phyloP scores from a whole-genome alignment of 768 basidiomycete genomes.

The Kwoniella sp. region DNA sequence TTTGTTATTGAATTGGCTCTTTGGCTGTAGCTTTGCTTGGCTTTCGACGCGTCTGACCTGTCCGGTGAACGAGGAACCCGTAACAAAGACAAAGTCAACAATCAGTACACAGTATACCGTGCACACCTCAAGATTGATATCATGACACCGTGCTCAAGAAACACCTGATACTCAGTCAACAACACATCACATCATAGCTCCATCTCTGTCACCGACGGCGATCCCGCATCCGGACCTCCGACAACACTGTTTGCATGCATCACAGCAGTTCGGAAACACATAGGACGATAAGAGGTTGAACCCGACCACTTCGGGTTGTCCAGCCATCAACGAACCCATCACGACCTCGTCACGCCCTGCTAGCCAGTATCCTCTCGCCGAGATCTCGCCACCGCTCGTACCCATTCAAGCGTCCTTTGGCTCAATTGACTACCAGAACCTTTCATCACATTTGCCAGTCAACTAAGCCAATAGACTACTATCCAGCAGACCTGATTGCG shows the following conservation, averaged over 20 bases:
- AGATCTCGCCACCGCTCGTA: background rate
- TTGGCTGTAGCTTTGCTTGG: background rate
- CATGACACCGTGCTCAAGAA: background rate
- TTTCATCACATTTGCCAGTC: background rate
- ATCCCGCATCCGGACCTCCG: background rate
- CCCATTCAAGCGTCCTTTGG: background rate
- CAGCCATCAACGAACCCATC: slow-evolving; percentile 2
- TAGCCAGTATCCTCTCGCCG: background rate
- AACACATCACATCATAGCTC: background rate
- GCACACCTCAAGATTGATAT: background rate
- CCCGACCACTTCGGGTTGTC: background rate
- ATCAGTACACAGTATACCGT: slow-evolving; percentile 4
- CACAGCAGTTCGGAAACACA: background rate
- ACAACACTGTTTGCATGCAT: background rate
- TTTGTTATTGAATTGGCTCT: background rate
- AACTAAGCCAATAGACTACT: background rate
- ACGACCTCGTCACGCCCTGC: slow-evolving; percentile 2
- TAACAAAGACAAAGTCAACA: slow-evolving; percentile 12
- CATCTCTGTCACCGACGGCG: no score
- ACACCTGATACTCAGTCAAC: background rate
- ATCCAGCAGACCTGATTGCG: no score
- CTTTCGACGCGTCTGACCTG: background rate
- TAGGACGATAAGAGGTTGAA: no score
- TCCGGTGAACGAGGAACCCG: background rate
- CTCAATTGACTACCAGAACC: background rate